These are phyloP conservation scores for Agrocybe chaxingu DNA, from an alignment of 768 basidiomycete genomes.

Conservation along the genomic window DNA sequence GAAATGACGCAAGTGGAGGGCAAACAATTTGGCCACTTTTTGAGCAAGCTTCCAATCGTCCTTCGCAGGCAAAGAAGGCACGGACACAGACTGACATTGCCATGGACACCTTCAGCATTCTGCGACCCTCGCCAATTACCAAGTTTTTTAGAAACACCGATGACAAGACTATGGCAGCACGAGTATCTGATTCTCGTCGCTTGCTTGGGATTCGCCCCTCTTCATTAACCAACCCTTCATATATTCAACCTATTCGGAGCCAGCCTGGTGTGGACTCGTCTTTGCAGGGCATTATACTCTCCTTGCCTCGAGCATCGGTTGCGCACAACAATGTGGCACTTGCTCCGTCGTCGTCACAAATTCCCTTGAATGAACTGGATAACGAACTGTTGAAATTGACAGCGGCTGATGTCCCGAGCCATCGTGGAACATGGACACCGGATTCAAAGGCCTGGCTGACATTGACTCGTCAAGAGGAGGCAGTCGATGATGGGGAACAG, in stretches of 20 bases:
- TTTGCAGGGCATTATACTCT: conserved; percentile 27
- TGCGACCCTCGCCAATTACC: no score
- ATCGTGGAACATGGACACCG: conserved; percentile 64
- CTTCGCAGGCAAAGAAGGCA: no score
- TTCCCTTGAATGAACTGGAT: conserved; percentile 16
- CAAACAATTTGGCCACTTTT: conserved; percentile 8
- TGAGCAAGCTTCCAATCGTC: no score
- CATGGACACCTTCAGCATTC: no score
- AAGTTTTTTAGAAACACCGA: conserved; percentile 24
- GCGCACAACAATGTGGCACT: conserved; percentile 11
- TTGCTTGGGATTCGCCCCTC: conserved; percentile 45
- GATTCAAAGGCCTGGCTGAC: conserved; percentile 62
- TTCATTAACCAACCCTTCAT: conserved; percentile 68
- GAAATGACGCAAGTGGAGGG: conserved; percentile 36
- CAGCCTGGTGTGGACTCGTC: conserved; percentile 36
- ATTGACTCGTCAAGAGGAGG: conserved; percentile 42
- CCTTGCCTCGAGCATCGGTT: conserved; percentile 22
- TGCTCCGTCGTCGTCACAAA: conserved; percentile 12
- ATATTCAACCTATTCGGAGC: conserved; percentile 43
- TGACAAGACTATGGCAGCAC: conserved; percentile 31
- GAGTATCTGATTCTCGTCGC: conserved; percentile 49
- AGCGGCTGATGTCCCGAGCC: conserved; percentile 68
- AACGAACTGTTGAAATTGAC: conserved; percentile 57
- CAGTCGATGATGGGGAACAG: conserved; percentile 16
- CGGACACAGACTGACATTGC: no score